Evolutionary conservation across 1,284 basidiomycete species (phyloP).

Genomic region (Moniliophthora roreri): DNA sequence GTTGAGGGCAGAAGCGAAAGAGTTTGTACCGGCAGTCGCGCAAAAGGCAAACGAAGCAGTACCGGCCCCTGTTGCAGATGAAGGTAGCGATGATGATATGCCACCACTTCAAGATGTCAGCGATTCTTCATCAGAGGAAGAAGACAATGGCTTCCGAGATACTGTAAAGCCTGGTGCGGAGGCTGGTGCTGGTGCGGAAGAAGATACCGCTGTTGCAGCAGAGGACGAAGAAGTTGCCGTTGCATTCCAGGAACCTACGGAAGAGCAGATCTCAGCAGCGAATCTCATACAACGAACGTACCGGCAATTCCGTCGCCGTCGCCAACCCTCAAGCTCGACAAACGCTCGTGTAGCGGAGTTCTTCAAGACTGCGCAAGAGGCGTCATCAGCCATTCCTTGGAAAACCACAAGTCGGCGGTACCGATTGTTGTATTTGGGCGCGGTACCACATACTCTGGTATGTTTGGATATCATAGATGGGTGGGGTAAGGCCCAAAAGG

Average conservation of each 20-base stretch:
- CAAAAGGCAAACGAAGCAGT: background rate
- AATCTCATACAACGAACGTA: background rate
- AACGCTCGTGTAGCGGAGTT: slow-evolving; percentile 1
- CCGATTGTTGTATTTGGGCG: background rate
- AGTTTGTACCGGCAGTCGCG: background rate
- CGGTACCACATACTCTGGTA: background rate
- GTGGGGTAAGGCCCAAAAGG: slow-evolving; percentile 1
- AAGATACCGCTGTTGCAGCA: background rate
- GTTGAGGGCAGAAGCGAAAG: background rate
- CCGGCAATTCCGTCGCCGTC: background rate
- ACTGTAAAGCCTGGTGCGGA: background rate
- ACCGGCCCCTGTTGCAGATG: background rate
- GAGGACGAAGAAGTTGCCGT: slow-evolving; percentile 1
- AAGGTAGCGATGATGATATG: too few species aligned
- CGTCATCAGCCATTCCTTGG: background rate
- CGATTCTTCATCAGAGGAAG: background rate
- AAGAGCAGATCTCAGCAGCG: background rate
- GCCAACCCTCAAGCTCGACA: background rate
- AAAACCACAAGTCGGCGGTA: background rate
- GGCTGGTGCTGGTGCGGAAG: background rate
- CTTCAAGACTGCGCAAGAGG: background rate
- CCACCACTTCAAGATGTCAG: too few species aligned
- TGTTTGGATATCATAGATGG: slow-evolving; percentile 1
- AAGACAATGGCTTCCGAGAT: background rate
- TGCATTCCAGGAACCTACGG: background rate